Conservation (phyloP, 495 filamentous ascomycete genomes). For the Neurospora pannonica region DNA sequence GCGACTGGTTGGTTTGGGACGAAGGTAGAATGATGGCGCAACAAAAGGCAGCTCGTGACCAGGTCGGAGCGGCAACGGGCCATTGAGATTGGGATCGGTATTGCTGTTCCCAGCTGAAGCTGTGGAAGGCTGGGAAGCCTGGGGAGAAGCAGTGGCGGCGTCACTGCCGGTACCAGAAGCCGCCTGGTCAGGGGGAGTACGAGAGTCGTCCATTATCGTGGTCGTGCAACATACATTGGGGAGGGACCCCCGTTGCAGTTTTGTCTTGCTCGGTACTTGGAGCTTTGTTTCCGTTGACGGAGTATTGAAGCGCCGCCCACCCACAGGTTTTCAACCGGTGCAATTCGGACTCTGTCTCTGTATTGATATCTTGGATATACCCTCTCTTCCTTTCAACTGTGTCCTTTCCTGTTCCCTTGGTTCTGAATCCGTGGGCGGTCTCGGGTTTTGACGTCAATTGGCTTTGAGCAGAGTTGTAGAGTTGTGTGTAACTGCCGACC, state of each 20-base stretch:
- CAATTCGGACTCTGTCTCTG: not conserved
- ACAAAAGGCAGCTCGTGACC: slow-evolving; percentile 54
- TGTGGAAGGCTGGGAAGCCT: slow-evolving; percentile 12
- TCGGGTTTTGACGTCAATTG: not conserved
- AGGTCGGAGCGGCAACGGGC: slow-evolving; percentile 18
- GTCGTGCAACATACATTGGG: slow-evolving; percentile 26
- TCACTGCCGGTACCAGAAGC: slow-evolving; percentile 18
- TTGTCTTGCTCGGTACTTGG: not conserved
- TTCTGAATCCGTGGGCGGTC: not conserved
- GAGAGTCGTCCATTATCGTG: slow-evolving; percentile 29
- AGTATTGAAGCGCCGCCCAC: not conserved
- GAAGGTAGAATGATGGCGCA: slow-evolving; percentile 79
- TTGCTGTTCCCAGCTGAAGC: slow-evolving; percentile 14
- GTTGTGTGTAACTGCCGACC: not conserved
- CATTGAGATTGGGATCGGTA: slow-evolving; percentile 11
- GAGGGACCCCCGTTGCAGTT: not conserved
- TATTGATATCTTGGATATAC: not conserved
- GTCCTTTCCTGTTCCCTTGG: not conserved
- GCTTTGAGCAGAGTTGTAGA: not conserved
- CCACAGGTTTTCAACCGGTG: not conserved
- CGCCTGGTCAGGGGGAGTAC: slow-evolving; percentile 22
- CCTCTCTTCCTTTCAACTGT: not conserved
- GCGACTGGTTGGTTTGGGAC: slow-evolving; percentile 47
- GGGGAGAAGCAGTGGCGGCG: slow-evolving; percentile 10
- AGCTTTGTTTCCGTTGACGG: not conserved